These are phyloP conservation scores for Babesia microti DNA, from an alignment of 169 alveolate species.

Conservation along the genomic window DNA sequence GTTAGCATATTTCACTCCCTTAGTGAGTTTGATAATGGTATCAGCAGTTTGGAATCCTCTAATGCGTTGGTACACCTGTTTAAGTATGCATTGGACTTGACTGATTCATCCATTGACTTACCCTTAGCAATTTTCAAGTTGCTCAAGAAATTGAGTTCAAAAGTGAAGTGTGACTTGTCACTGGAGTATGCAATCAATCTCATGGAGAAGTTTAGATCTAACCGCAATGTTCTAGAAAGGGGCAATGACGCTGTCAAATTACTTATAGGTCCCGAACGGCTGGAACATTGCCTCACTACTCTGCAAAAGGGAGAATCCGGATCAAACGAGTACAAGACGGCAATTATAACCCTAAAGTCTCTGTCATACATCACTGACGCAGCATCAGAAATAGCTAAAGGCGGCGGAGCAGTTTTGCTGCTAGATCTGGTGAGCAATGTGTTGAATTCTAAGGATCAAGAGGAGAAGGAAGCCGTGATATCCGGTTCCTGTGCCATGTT, in stretches of 20 bases:
- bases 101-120: conserved; percentile 1
- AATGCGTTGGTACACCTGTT: conserved; percentile 20
- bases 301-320: conserved; percentile 70
- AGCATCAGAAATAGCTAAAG: conserved; percentile 76
- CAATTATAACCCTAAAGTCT: conserved; percentile 72
- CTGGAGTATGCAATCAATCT: conserved; percentile 30
- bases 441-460: conserved; percentile 63
- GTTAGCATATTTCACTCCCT: no score
- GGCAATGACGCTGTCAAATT: conserved; percentile 78
- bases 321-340: conserved; percentile 74
- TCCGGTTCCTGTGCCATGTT: conserved; percentile 76
- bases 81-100: conserved; percentile 5
- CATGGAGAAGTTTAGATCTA: conserved; percentile 53
- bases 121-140: conserved; percentile 27
- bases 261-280: conserved; percentile 73
- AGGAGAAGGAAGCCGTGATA: conserved; percentile 62
- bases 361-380: conserved; percentile 79
- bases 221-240: conserved; percentile 50
- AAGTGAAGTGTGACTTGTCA: conserved; percentile 11
- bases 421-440: conserved; percentile 74
- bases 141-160: conserved; percentile 6
- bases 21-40: no score
- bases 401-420: conserved; percentile 76
- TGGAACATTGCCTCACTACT: conserved; percentile 66
- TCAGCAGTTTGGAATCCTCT: no score